Evolutionary conservation across 805 yeast genomes (phyloP).

Genomic region (Saccharomycopsis sp.): DNA sequence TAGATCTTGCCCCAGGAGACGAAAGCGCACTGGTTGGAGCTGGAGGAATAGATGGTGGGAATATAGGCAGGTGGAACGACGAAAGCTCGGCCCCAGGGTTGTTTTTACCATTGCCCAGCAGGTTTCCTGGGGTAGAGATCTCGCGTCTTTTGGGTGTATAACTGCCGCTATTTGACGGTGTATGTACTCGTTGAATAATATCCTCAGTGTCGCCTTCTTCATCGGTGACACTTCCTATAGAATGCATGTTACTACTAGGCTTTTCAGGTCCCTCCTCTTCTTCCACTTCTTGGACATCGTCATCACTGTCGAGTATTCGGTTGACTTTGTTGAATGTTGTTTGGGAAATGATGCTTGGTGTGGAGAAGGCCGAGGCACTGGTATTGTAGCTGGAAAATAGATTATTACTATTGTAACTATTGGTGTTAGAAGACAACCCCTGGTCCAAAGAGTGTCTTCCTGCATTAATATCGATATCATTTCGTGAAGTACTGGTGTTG

Average conservation of each 20-base stretch:
- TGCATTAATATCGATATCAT: neutral
- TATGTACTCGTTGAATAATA: neutral
- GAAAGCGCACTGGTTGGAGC: slow-evolving; percentile 11
- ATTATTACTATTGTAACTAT: neutral
- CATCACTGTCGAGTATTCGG: neutral
- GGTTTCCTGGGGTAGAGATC: neutral
- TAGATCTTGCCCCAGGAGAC: slow-evolving; percentile 8
- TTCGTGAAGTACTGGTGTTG: neutral
- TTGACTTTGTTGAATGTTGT: slow-evolving; percentile 3
- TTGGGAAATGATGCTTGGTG: slow-evolving; percentile 8
- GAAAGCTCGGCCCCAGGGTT: slow-evolving; percentile 1
- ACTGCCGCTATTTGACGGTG: neutral
- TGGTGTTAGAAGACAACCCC: neutral
- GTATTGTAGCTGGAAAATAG: neutral
- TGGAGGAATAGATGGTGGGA: slow-evolving; percentile 21
- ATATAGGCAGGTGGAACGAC: slow-evolving; percentile 16
- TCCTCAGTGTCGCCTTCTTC: neutral
- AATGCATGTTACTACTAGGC: neutral
- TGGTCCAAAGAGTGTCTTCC: neutral
- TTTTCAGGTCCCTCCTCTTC: neutral
- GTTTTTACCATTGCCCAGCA: neutral
- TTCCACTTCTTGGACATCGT: neutral
- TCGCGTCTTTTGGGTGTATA: neutral
- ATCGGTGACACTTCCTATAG: neutral
- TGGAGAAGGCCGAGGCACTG: neutral